Base-by-base conservation (phyloP, 2,329 filamentous ascomycete genomes). In the Fusarium sp. region DNA sequence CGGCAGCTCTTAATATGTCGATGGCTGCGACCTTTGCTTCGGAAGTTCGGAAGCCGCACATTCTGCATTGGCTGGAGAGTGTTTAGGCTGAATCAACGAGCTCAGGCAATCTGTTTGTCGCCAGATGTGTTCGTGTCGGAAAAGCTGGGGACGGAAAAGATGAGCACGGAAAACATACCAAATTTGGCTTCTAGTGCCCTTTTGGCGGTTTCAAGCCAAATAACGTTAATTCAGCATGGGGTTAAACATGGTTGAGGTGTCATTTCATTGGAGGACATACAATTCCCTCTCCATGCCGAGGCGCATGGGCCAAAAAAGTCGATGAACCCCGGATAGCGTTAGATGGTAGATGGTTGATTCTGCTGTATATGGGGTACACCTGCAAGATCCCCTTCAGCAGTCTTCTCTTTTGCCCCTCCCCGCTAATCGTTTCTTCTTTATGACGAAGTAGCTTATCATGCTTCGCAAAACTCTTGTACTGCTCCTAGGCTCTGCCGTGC, bases 191-290 rank as follows among this genome's bases (percentile, higher is more conserved):
- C 20, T 45, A 24, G 34, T 18, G 2, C 39, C 28, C 31, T n/a
- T 11, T 10, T 13, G 11, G 5, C 10, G 28, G 58, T 63, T 63
- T 63, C 60, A 63, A 39, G 31, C 39, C 20, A 17, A 7, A 53
- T 2, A 40, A 40, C 5, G 10, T 53, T 50, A 49, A 58, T 63
- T 49, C 10, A 5, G 13, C 3, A 31, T 31, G 28, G 28, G 9
- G 28, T 31, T 10, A 31, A 31, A 31, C 3, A 31, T 31, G 28
- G 9, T 3, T 9, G 26, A 58, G 24, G 33, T n/a, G 39, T 13
- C n/a, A 28, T 31, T 44, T 10, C 3, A 58, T 58, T 58, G 60
- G 60, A 63, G 58, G 60, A 63, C 33, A 49, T 58, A 10, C 9
- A 58, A 58, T 58, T 15, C 36, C 60, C 50, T 49, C 15, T 31